phyloP scores from a whole-genome alignment of 345 rosid genomes.

The Lumnitzera racemosa region DNA sequence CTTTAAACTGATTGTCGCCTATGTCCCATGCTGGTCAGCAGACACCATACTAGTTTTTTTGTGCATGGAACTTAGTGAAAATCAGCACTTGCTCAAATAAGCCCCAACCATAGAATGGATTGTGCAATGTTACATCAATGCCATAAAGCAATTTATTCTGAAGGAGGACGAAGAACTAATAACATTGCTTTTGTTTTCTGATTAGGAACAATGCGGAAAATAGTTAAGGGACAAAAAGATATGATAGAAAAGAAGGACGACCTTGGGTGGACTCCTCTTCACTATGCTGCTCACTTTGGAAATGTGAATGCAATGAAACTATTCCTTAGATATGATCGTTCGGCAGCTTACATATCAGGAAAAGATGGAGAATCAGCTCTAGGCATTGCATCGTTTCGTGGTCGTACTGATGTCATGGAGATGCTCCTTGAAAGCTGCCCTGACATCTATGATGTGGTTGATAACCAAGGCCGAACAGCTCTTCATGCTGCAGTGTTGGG shows the following conservation, averaged over 20 bases:
- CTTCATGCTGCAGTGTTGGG: slow-evolving; percentile 24
- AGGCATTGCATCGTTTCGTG: slow-evolving; percentile 17
- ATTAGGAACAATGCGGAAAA: slow-evolving; percentile 13
- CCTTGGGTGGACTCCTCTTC: slow-evolving; percentile 20
- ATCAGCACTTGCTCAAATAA: no score
- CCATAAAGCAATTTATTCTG: neutral
- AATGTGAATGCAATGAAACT: slow-evolving; percentile 9
- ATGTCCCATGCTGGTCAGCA: no score
- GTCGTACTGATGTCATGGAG: slow-evolving; percentile 5
- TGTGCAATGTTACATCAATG: neutral
- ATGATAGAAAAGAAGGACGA: slow-evolving; percentile 13
- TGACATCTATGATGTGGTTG: slow-evolving; percentile 9
- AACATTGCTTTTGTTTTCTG: neutral
- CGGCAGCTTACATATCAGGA: slow-evolving; percentile 15
- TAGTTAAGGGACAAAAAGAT: slow-evolving; percentile 7
- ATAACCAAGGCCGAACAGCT: slow-evolving; percentile 11
- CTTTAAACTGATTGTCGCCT: no score
- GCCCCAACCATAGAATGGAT: no score
- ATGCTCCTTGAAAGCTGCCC: slow-evolving; percentile 15
- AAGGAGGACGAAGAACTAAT: neutral
- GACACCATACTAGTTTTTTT: no score
- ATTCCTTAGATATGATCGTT: slow-evolving; percentile 5
- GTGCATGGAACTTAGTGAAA: no score
- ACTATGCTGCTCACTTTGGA: slow-evolving; percentile 18
- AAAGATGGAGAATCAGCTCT: slow-evolving; percentile 18